Base-by-base conservation (phyloP, 306 rosid genomes). In the Potentilla sterilis region DNA sequence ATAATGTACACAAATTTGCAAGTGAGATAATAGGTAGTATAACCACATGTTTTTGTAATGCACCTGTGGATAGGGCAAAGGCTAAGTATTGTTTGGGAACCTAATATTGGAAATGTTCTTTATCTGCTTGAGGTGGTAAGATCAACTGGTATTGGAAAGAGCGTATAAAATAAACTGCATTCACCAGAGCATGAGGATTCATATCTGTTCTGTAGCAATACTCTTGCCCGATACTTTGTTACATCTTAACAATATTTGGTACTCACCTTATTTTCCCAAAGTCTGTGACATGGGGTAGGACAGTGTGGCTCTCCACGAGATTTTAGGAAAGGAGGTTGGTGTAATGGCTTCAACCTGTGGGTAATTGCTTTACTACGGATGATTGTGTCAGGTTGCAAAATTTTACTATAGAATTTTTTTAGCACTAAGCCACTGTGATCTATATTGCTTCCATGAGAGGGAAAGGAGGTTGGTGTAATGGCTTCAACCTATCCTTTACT, bases 231-330 rank as follows among this genome's bases (percentile, higher is more conserved):
- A 28, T 28, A 28, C 28, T 28, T 28, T 28, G 28, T 28, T 28
- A 28, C 28, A 28, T 28, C 28, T 28, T 28, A 28, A 28, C 28
- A 28, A 28, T 28, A 28, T 28, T 28, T 28, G 28, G 28, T 28
- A 28, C 28, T 28, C 37, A 38, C 38, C 65, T 21, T 54, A 24
- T 61, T 61, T 38, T 38, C 46, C 13, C 38, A 4, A 11, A 72
- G n/a, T 54, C 48, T 52, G 49, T 55, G n/a, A 72, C 9, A 2
- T 54, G 47, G 57, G n/a, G 49, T 13, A 49, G 75, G 66, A 72
- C 40, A 1, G 15, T 61, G 34, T 9, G 28, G 12, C 9, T 0
- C 67, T 57, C 52, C 10, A 6, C 12, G 75, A 13, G 9, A 41
- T 49, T 22, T 55, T 72, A 7, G 40, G 37, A 22, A 34, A 18